Evolutionary conservation across 495 filamentous ascomycete genomes (phyloP).

Genomic region (Mytilinidion resinicola): DNA sequence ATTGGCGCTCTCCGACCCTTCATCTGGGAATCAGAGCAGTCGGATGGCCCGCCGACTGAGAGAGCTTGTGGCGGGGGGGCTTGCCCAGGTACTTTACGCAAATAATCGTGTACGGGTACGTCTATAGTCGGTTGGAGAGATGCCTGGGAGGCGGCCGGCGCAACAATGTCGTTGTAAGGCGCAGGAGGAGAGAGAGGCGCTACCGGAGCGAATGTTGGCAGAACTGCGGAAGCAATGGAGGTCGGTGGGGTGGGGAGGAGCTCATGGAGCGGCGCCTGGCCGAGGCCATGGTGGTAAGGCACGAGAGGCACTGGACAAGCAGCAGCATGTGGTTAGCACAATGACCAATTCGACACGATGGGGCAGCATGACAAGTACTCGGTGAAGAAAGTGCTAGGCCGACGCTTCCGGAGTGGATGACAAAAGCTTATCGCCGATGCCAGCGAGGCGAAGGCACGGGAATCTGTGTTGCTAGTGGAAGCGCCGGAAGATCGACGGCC

Average conservation of each 20-base stretch:
- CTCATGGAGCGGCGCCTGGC: slow-evolving; percentile 24
- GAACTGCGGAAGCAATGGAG: slow-evolving; percentile 4
- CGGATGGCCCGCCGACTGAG: slow-evolving; percentile 1
- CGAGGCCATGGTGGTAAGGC: slow-evolving; percentile 24
- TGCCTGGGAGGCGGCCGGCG: slow-evolving; percentile 17
- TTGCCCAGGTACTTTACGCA: slow-evolving; percentile 5
- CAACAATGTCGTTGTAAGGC: slow-evolving; percentile 3
- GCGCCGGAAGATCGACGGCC: slow-evolving; percentile 19
- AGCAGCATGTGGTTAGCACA: slow-evolving; percentile 17
- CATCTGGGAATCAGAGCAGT: slow-evolving; percentile 18
- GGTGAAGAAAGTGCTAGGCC: slow-evolving; percentile 1
- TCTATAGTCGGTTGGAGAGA: slow-evolving; percentile 16
- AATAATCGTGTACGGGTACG: slow-evolving; percentile 11
- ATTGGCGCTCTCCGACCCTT: slow-evolving; percentile 18
- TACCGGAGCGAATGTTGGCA: slow-evolving; percentile 18
- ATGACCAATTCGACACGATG: slow-evolving; percentile 6
- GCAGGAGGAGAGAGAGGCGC: slow-evolving; percentile 1
- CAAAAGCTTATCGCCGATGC: slow-evolving; percentile 13
- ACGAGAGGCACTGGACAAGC: slow-evolving; percentile 23
- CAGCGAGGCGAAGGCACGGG: background rate
- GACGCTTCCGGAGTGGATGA: slow-evolving; percentile 18
- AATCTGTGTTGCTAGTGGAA: slow-evolving; percentile 11
- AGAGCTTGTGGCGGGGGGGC: background rate
- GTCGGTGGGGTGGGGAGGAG: slow-evolving; percentile 7
- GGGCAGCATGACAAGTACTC: background rate